Evolutionary conservation across 768 basidiomycete genomes (phyloP).

Genomic region (Suillus luteus): DNA sequence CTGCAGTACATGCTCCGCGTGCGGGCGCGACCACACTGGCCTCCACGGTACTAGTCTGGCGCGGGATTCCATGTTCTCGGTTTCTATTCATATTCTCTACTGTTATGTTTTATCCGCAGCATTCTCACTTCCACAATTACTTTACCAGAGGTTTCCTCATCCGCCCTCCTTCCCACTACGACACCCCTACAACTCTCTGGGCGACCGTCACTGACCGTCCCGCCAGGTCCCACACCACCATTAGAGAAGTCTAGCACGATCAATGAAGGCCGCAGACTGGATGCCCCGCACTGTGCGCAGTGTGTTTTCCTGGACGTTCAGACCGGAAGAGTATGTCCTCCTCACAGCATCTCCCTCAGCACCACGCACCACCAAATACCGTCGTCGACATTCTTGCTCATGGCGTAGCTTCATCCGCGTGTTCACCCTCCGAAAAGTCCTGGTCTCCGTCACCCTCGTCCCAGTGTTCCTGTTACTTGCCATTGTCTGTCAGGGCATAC

Average conservation of each 20-base stretch:
- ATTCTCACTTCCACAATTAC: not conserved
- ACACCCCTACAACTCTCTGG: not conserved
- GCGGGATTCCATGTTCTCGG: not conserved
- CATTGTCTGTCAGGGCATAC: slow-evolving; percentile 39
- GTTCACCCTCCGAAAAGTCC: slow-evolving; percentile 32
- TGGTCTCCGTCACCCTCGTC: slow-evolving; percentile 22
- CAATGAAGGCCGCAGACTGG: slow-evolving; percentile 13
- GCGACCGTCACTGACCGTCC: too few relatives aligned
- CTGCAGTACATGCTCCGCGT: not conserved
- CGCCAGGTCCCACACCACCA: not conserved
- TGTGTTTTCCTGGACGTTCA: slow-evolving; percentile 7
- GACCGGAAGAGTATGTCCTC: slow-evolving; percentile 16
- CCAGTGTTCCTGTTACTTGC: slow-evolving; percentile 31
- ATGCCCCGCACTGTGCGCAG: slow-evolving; percentile 9
- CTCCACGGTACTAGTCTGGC: not conserved
- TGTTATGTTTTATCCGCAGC: not conserved
- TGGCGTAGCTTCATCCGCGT: slow-evolving; percentile 16
- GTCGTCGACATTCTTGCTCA: slow-evolving; percentile 17
- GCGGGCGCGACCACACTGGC: not conserved
- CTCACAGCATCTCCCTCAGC: slow-evolving; percentile 15
- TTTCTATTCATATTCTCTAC: not conserved
- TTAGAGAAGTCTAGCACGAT: not conserved
- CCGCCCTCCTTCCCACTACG: not conserved
- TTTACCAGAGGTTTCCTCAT: not conserved
- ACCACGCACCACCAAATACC: not conserved